Base-by-base conservation (phyloP, 331 rosid genomes). In the Pyrus hybrid region DNA sequence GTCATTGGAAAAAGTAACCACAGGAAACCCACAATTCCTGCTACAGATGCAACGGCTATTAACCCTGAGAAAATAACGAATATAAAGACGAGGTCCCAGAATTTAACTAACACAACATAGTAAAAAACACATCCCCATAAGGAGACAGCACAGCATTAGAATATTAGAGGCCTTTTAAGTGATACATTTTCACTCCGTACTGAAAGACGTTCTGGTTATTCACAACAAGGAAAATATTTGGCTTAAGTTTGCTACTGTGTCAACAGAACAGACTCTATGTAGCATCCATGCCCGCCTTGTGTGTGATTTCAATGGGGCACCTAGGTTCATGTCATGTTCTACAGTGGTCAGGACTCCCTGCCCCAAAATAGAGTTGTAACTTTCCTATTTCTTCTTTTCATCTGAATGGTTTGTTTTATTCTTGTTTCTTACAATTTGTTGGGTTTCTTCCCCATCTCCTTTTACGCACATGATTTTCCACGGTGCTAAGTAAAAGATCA, bases 1-100 rank as follows among this genome's bases (percentile, higher is more conserved):
- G 97, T 90, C 81, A 88, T 75, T 41, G 99, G 97, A 66, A 80
- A 95, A 67, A 92, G 90, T 77, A 92, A 88, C 91, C 92, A 89
- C 70, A 87, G 35, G 90, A 92, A 92, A 65, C 96, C 91, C 80
- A 84, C 68, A 77, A 82, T 49, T 76, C 99, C 99, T 47, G 85
- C 83, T 56, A 90, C 26, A 80, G 85, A 87, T 70, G 91, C 93
- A 18, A 84, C n/a, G 63, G 85, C 78, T 57, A 89, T 87, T 13
- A 83, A 51, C 60, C 90, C 99, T 89, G 91, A 32, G 80, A 84
- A 65, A 78, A 32, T 4, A 25, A 37, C 4, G 62, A 61, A 53
- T 65, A 70, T 51, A 67, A 47, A 68, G 49, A 33, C 63, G 63
- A 85, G 80, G 25, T 56, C 62, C 47, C 63, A 69, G 58, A 83